Percentiles rank a stretch among this genome's conserved stretches.
Evolutionary conservation across 139 green algal genomes (phyloP).

Genomic region (Desmodesmus armatus): DNA sequence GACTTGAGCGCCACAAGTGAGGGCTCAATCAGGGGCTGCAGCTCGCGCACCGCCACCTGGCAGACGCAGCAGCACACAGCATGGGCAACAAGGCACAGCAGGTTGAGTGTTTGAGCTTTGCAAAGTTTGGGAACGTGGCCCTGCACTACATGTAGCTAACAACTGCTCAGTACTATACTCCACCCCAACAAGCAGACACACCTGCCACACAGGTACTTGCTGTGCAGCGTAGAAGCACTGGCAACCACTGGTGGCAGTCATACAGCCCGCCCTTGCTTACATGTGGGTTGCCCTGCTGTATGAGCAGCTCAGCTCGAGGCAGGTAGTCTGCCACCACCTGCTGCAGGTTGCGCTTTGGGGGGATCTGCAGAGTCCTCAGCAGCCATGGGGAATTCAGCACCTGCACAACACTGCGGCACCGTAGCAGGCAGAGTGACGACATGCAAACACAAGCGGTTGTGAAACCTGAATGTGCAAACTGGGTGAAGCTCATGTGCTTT

Average conservation of each 20-base stretch:
- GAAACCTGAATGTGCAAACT: too few relatives aligned
- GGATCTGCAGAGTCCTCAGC: not conserved
- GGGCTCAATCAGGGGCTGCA: not conserved
- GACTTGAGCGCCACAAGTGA: conserved; percentile 19
- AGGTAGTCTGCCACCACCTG: conserved; percentile 24
- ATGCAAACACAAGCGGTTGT: too few relatives aligned
- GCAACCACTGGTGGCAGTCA: not conserved
- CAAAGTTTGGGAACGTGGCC: too few relatives aligned
- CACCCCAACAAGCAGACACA: too few relatives aligned
- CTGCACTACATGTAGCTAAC: too few relatives aligned
- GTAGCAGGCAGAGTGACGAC: too few relatives aligned
- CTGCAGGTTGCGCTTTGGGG: not conserved
- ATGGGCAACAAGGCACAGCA: not conserved
- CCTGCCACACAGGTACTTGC: not conserved
- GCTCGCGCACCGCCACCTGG: conserved; percentile 1
- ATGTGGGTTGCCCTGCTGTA: conserved; percentile 18
- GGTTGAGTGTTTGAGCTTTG: too few relatives aligned
- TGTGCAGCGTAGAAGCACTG: too few relatives aligned
- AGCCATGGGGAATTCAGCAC: not conserved
- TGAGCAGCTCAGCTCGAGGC: conserved; percentile 25
- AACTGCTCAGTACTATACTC: too few relatives aligned
- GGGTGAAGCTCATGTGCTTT: too few relatives aligned
- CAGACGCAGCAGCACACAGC: too few relatives aligned
- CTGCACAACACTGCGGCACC: conserved; percentile 4
- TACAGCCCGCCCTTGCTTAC: not conserved